These are phyloP conservation scores for Bathelium albidoporum DNA, from an alignment of 495 filamentous ascomycete genomes.

Conservation along the genomic window DNA sequence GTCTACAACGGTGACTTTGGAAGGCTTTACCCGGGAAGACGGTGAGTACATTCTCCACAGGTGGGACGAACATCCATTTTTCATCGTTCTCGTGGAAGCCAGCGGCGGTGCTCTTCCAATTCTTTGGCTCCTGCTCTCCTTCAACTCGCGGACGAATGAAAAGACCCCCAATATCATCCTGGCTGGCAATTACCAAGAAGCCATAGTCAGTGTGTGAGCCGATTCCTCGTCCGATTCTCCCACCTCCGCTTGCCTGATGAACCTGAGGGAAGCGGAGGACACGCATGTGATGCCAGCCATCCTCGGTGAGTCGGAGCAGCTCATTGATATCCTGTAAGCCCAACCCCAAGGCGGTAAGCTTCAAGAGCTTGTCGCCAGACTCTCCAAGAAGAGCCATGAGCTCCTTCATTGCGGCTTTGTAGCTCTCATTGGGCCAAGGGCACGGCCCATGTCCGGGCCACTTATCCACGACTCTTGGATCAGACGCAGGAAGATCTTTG, in stretches of 20 bases:
- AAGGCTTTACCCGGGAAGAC: conserved; percentile 36
- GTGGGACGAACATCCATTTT: conserved; percentile 36
- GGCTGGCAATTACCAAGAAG: conserved; percentile 35
- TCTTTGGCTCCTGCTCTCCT: conserved; percentile 31
- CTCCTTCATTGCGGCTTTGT: conserved; percentile 27
- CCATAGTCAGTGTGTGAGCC: conserved; percentile 41
- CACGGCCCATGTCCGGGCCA: conserved; percentile 41
- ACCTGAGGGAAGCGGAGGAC: conserved; percentile 34
- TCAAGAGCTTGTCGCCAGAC: conserved; percentile 33
- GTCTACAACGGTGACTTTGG: background rate
- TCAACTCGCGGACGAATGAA: conserved; percentile 32
- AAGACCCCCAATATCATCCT: conserved; percentile 37
- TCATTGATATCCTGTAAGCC: conserved; percentile 20
- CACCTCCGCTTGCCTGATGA: conserved; percentile 36
- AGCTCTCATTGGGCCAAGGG: conserved; percentile 34
- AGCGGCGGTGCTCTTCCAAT: conserved; percentile 37
- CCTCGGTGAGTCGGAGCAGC: conserved; percentile 29
- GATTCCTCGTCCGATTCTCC: conserved; percentile 36
- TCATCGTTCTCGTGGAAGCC: conserved; percentile 35
- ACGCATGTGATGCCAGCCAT: conserved; percentile 40
- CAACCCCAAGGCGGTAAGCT: conserved; percentile 32
- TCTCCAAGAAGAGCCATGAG: conserved; percentile 27
- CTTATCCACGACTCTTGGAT: conserved; percentile 28
- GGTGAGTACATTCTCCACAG: conserved; percentile 30
- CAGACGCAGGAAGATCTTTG: conserved; percentile 31